Base-by-base conservation (phyloP, 495 filamentous ascomycete genomes). In the Xylaria grammica region DNA sequence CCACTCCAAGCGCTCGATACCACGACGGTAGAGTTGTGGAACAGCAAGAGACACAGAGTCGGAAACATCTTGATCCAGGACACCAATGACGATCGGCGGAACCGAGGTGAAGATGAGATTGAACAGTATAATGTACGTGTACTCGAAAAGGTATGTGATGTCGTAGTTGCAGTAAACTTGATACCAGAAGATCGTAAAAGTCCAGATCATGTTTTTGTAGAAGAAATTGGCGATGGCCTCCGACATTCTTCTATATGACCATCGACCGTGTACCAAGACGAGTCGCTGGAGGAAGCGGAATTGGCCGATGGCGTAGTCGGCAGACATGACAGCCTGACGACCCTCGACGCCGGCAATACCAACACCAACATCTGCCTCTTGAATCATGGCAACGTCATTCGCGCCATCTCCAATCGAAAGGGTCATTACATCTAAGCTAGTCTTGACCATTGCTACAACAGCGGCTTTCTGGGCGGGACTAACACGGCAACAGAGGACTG, bases 171-270 rank as follows among this genome's bases (percentile, higher is more conserved):
- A 92, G 79, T 90, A 98, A 60, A 95, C 90, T 75, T 95, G 94
- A 79, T 91, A 99, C 96, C 95, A 99, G 83, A 98, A 96, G 58
- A 99, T 89, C 26, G 92, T 87, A 70, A 97, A 92, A 17, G 93
- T 97, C 96, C 96, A 99, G 53, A 98, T 89, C 79, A 99, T 89
- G 79, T 97, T 98, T 91, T 99, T 99, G 85, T 99, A 99, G 82
- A 99, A 99, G 85, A 99, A 99, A 74, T 99, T 99, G 71, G 93
- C 92, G 67, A 94, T 97, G 29, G 91, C 90, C 83, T 99, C 96
- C 53, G 87, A 93, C 74, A 98, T 79, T 67, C 96, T 88, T 32
- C 94, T 84, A 77, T 99, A 99, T 38, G 92, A 96, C 92, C 95
- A 99, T 65, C 96, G 86, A 42, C 96, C 96, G 75, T 99, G 96